Percentiles rank a stretch among this genome's conserved stretches.
Evolutionary conservation across 208 protist species (phyloP).

Genomic region (Leishmania amazonensis): DNA sequence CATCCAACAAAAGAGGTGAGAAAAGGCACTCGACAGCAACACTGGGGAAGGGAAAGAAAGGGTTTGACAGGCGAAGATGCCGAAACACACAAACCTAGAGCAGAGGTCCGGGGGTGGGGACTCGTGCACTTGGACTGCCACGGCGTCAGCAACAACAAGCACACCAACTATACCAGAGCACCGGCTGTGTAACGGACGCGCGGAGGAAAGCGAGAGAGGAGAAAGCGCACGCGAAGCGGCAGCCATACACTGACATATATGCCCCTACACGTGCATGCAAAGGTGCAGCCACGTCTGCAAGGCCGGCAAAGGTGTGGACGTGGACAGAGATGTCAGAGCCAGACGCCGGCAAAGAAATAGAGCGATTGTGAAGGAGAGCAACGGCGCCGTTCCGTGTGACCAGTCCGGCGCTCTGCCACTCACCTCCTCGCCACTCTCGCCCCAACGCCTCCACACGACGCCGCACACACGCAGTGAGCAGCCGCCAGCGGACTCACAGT

Average conservation of each 20-base stretch:
- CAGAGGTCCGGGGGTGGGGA: background rate
- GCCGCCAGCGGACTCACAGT: background rate
- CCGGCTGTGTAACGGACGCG: background rate
- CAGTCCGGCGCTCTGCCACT: background rate
- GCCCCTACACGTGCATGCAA: background rate
- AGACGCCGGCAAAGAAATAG: background rate
- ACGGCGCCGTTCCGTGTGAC: background rate
- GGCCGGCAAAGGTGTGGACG: background rate
- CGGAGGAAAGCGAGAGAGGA: background rate
- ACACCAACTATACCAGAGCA: background rate
- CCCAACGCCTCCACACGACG: background rate
- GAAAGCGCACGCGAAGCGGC: background rate
- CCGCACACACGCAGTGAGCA: background rate
- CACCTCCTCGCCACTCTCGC: background rate
- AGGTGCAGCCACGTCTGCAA: background rate
- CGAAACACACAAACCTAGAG: background rate
- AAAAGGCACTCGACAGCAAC: background rate
- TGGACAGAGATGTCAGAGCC: background rate
- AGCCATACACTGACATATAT: background rate
- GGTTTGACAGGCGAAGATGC: background rate
- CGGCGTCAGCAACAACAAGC: background rate
- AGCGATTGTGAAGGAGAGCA: background rate
- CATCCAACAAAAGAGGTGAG: background rate
- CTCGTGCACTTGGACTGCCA: background rate
- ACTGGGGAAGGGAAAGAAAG: background rate